phyloP scores from a whole-genome alignment of 768 basidiomycete genomes.

The Termitomyces sp. region DNA sequence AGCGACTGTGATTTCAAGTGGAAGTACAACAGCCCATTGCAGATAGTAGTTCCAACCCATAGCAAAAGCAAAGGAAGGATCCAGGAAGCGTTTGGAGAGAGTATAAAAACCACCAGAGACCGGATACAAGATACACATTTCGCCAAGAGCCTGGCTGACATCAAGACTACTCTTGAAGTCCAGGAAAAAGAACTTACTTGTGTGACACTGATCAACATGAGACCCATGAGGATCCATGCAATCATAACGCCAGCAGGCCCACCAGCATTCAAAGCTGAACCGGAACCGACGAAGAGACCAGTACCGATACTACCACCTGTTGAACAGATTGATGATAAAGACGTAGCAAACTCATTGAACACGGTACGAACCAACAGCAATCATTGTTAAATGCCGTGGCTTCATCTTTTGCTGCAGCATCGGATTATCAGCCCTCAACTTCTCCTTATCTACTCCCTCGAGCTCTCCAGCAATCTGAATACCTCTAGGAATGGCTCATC shows the following conservation, averaged over 20 bases:
- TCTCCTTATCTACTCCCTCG: conserved; percentile 29
- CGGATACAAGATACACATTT: conserved; percentile 45
- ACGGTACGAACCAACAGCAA: conserved; percentile 36
- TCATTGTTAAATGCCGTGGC: conserved; percentile 41
- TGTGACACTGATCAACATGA: conserved; percentile 45
- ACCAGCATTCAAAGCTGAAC: conserved; percentile 30
- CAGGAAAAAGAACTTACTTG: conserved; percentile 22
- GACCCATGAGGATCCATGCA: conserved; percentile 39
- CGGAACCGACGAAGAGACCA: conserved; percentile 44
- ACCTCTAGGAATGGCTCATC: conserved; percentile 22
- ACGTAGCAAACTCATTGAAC: background rate
- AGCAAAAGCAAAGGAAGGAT: conserved; percentile 41
- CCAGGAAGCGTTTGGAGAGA: conserved; percentile 38
- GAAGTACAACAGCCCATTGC: conserved; percentile 41
- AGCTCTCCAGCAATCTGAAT: conserved; percentile 28
- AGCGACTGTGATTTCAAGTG: conserved; percentile 41
- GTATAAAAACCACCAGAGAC: conserved; percentile 47
- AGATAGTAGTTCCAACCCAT: conserved; percentile 49
- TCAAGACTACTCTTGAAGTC: background rate
- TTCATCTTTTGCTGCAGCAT: conserved; percentile 47
- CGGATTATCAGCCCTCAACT: conserved; percentile 32
- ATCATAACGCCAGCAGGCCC: conserved; percentile 41
- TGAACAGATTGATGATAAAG: background rate
- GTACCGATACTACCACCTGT: conserved; percentile 44
- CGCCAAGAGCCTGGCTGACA: conserved; percentile 34